Evolutionary conservation across 2,329 filamentous ascomycete species (phyloP), one percentile per base, ranked within the genome.

Genomic region (Rutstroemia sp.): DNA sequence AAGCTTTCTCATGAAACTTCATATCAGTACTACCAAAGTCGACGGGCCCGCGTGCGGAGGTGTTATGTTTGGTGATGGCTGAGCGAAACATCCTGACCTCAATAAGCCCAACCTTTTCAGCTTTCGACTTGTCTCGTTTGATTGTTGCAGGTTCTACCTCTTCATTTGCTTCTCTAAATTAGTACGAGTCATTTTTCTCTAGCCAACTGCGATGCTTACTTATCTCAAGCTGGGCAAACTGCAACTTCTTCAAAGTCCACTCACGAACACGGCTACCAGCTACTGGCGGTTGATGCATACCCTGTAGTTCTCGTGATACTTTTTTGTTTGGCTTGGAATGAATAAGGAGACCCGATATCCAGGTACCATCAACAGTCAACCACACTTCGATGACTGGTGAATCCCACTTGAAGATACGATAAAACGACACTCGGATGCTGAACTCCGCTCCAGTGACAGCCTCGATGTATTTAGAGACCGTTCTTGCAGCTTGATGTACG

Each of bases 381-480:
- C 4, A 0, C 12, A 9, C 23, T 30, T 6, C 2, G 16, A 56
- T 9, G 2, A 16, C 34, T 27, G 54, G 48, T n/a, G 47, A 34
- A 7, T 39, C 6, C 9, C 25, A 30, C 16, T 36, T 38, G 21
- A 38, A 30, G 12, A 17, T 7, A n/a, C 4, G 19, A 12, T 19
- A 38, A 4, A 46, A 8, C 16, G 3, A 36, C 8, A 21, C 23
- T n/a, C n/a, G 7, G 8, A 56, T 38, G 16, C 38, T 19, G 39
- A 56, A 56, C 30, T 56, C 48, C 1, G 27, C 48, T 14, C 40
- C 48, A 44, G 40, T 42, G 10, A 39, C 25, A 19, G 48, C 47
- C 23, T 56, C 48, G 8, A 56, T 34, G 19, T 51, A 56, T 46
- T 47, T 56, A 8, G 54, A 51, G 16, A 51, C 51, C 19, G 45